Conservation (phyloP, 2,329 filamentous ascomycete genomes). For the Furcasterigmium sp. region DNA sequence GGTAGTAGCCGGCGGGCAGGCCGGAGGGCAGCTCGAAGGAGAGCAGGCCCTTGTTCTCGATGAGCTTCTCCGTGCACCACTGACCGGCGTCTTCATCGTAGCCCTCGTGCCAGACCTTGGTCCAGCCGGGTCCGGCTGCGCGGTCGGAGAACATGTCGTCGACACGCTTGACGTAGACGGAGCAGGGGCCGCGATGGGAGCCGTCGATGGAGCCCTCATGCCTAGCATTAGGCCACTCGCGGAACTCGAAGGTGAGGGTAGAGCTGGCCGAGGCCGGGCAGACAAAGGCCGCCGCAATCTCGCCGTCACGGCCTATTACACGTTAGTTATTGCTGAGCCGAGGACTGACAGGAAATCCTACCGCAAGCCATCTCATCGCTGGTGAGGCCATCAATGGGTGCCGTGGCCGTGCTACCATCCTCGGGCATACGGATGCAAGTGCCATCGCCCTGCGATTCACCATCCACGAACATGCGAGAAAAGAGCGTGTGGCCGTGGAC, state of each 20-base stretch:
- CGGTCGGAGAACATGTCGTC: constrained; percentile 44
- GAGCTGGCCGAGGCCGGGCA: constrained; percentile 46
- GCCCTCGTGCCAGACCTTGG: constrained; percentile 70
- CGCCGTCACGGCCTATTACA: constrained; percentile 6
- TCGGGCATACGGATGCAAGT: constrained; percentile 65
- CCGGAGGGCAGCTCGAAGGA: constrained; percentile 56
- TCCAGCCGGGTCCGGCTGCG: constrained; percentile 64
- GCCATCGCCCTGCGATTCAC: constrained; percentile 61
- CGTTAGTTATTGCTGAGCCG: not conserved
- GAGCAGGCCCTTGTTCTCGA: constrained; percentile 57
- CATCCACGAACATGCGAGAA: constrained; percentile 58
- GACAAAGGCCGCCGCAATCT: constrained; percentile 35
- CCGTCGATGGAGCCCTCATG: constrained; percentile 51
- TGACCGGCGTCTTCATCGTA: constrained; percentile 49
- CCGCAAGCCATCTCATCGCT: constrained; percentile 67
- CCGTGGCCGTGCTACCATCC: constrained; percentile 44
- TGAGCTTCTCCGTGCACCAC: constrained; percentile 69
- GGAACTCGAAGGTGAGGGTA: constrained; percentile 62
- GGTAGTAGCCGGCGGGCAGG: constrained; percentile 61
- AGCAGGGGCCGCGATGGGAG: constrained; percentile 63
- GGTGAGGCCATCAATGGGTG: constrained; percentile 51
- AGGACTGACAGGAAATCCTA: constrained; percentile 27
- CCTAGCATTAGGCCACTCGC: constrained; percentile 51
- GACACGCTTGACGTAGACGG: constrained; percentile 70
- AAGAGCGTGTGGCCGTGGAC: constrained; percentile 54